Evolutionary conservation across 2,329 filamentous ascomycete genomes (phyloP).

Genomic region (Penicillium glabrum): DNA sequence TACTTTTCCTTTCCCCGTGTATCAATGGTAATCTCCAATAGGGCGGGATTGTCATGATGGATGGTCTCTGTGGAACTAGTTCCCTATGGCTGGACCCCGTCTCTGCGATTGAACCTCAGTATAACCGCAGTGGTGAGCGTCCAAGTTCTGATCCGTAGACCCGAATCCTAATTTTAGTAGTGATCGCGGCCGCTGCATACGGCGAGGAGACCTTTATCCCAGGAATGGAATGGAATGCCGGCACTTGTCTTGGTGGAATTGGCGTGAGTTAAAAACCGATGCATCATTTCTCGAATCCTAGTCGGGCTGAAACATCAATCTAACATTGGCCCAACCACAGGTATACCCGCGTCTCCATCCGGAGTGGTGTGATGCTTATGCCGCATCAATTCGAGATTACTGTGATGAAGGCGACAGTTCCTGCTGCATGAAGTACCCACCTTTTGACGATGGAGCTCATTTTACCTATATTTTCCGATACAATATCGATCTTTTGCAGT

Average conservation of each 20-base stretch:
- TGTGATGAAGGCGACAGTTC: constrained; percentile 12
- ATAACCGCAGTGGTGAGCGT: constrained; percentile 14
- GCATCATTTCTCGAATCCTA: neutral
- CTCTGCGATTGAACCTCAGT: constrained; percentile 9
- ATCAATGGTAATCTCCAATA: neutral
- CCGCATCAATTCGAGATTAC: constrained; percentile 8
- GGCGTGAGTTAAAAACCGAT: constrained; percentile 12
- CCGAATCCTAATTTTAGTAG: constrained; percentile 1
- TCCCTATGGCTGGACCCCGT: constrained; percentile 16
- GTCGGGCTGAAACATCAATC: neutral
- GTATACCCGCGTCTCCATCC: constrained; percentile 18
- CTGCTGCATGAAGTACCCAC: constrained; percentile 8
- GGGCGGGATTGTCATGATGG: constrained; percentile 25
- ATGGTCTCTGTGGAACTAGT: constrained; percentile 24
- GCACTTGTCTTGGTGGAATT: constrained; percentile 17
- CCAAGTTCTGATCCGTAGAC: neutral
- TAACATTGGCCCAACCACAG: neutral
- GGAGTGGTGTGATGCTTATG: constrained; percentile 12
- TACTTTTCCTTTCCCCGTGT: neutral
- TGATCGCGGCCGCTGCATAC: constrained; percentile 21
- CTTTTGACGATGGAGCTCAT: constrained; percentile 2
- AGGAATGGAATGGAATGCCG: constrained; percentile 15
- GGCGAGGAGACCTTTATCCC: constrained; percentile 22
- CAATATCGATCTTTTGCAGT: constrained; percentile 15
- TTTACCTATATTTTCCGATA: constrained; percentile 14